These are phyloP conservation scores for Juglanconis juglandina DNA, from an alignment of 2,329 filamentous ascomycete species.

Conservation along the genomic window DNA sequence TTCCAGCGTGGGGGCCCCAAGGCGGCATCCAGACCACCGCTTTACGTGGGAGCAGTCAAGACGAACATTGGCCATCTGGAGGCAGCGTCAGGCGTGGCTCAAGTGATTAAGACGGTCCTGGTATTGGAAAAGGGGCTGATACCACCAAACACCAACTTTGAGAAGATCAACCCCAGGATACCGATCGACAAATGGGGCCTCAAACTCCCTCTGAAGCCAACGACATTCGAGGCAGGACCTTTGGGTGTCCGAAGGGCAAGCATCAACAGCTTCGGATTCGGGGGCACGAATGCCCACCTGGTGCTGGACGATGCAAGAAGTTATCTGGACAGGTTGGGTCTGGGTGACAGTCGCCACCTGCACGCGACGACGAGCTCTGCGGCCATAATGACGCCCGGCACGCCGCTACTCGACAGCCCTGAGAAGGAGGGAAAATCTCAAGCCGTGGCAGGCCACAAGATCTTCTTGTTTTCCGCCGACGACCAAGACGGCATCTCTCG, in stretches of 20 bases:
- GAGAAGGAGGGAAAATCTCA: background rate
- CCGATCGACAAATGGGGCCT: conserved; percentile 15
- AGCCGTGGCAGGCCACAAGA: background rate
- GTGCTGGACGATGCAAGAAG: conserved; percentile 30
- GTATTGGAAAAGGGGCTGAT: conserved; percentile 21
- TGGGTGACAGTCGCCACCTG: background rate
- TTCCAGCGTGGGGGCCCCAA: conserved; percentile 21
- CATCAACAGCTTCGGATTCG: conserved; percentile 43
- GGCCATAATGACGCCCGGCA: background rate
- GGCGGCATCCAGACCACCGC: background rate
- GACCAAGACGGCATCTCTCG: conserved; percentile 11
- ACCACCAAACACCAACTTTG: conserved; percentile 26
- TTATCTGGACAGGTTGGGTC: conserved; percentile 4
- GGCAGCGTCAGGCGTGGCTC: conserved; percentile 8
- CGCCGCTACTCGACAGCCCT: background rate
- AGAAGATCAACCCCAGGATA: conserved; percentile 17
- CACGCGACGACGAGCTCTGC: background rate
- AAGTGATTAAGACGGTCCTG: conserved; percentile 13
- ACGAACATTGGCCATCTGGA: conserved; percentile 24
- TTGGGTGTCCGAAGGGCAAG: conserved; percentile 18
- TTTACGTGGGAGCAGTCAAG: conserved; percentile 32
- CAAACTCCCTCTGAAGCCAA: conserved; percentile 15
- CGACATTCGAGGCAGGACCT: conserved; percentile 19
- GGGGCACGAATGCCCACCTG: conserved; percentile 42
- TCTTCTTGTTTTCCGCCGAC: conserved; percentile 11